Conservation (phyloP, 176 grass and related monocot genomes). For the Cenchrus fungigraminus region DNA sequence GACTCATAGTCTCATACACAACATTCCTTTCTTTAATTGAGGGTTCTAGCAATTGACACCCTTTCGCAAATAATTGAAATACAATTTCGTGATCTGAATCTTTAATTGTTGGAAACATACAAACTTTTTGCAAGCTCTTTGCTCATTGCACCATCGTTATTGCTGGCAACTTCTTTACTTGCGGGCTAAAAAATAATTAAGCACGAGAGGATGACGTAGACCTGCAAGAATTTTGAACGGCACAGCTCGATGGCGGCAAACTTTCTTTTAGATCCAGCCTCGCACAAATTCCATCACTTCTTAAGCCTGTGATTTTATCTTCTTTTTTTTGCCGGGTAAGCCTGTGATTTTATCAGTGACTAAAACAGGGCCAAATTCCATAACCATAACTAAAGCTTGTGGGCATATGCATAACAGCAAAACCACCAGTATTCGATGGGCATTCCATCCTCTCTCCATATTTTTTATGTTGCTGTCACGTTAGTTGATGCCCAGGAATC, state of each 20-base stretch:
- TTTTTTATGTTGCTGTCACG: slow-evolving; percentile 20
- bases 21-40: no score
- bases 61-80: no score
- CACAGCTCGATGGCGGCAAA: neutral
- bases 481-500: slow-evolving; percentile 32
- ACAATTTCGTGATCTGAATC: no score
- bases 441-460: neutral
- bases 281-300: neutral
- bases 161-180: neutral
- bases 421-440: neutral
- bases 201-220: neutral
- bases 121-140: neutral
- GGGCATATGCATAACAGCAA: neutral
- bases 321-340: no score
- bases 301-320: neutral
- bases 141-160: neutral
- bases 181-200: neutral
- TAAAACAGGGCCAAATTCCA: neutral
- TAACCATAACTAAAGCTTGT: neutral
- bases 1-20: no score
- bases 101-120: no score
- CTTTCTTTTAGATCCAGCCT: neutral
- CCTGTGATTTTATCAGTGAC: neutral
- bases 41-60: no score
- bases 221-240: neutral